These are phyloP conservation scores for Boeremia exigua DNA, from an alignment of 2,329 filamentous ascomycete species.

Conservation along the genomic window DNA sequence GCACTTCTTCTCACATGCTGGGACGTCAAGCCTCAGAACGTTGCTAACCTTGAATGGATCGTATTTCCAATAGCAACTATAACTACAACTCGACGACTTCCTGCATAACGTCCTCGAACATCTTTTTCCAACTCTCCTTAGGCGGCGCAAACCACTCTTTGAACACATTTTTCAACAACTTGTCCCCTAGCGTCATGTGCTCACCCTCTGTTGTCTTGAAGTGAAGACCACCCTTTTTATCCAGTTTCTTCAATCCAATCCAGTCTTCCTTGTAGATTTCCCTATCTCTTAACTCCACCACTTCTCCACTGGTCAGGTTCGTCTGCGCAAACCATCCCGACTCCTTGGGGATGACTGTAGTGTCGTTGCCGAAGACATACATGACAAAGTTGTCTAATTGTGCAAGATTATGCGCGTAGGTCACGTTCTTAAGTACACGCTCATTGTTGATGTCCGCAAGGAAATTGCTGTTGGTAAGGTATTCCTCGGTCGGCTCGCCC, in stretches of 20 bases:
- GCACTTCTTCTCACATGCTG: no score
- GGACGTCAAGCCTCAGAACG: no score
- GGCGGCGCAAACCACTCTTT: constrained; percentile 66
- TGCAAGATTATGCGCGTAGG: constrained; percentile 74
- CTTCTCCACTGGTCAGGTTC: constrained; percentile 67
- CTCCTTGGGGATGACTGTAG: constrained; percentile 86
- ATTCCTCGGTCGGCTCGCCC: constrained; percentile 63
- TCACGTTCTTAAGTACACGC: constrained; percentile 72
- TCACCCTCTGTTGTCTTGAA: constrained; percentile 76
- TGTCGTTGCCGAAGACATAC: constrained; percentile 88
- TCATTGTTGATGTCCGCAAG: constrained; percentile 98
- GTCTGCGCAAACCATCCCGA: constrained; percentile 85
- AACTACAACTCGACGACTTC: constrained; percentile 38
- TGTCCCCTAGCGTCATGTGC: constrained; percentile 80
- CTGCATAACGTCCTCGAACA: constrained; percentile 16
- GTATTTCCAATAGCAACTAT: background rate
- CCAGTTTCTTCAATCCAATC: constrained; percentile 81
- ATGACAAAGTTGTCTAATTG: constrained; percentile 80
- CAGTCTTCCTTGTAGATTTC: constrained; percentile 88
- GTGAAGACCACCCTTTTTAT: constrained; percentile 77
- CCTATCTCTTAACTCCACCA: constrained; percentile 71
- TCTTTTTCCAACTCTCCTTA: constrained; percentile 19
- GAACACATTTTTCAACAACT: constrained; percentile 71
- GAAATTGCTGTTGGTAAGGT: constrained; percentile 83
- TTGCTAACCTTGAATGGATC: no score